Evolutionary conservation across 2,329 filamentous ascomycete species (phyloP).

Genomic region (Penicillium hesseltinei): DNA sequence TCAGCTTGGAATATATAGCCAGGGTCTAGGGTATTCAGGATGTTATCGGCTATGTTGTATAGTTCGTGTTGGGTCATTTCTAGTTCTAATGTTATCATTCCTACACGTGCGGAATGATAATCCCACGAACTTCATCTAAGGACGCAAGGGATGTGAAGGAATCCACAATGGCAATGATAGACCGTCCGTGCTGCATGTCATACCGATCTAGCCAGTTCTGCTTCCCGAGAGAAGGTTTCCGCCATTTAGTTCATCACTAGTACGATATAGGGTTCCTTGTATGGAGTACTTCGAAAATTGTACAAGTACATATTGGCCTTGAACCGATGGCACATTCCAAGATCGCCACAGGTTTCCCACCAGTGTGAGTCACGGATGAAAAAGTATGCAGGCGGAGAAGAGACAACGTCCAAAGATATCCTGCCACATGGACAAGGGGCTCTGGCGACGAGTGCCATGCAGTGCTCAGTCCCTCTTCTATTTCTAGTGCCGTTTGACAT

Average conservation of each 20-base stretch:
- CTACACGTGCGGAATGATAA: slow-evolving; percentile 14
- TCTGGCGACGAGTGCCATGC: slow-evolving; percentile 7
- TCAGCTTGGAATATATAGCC: neutral
- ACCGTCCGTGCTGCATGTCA: slow-evolving; percentile 25
- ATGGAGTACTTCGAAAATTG: neutral
- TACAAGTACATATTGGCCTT: neutral
- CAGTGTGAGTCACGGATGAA: slow-evolving; percentile 4
- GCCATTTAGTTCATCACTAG: neutral
- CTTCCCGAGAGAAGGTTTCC: neutral
- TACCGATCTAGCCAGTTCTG: slow-evolving; percentile 15
- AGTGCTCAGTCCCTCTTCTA: slow-evolving; percentile 10
- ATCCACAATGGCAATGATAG: slow-evolving; percentile 14
- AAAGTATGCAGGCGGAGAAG: slow-evolving; percentile 8
- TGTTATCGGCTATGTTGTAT: neutral
- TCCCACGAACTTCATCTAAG: neutral
- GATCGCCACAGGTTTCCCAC: neutral
- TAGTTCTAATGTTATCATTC: neutral
- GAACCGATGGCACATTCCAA: neutral
- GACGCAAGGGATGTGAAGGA: slow-evolving; percentile 21
- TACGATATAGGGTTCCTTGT: neutral
- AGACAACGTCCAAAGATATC: slow-evolving; percentile 15
- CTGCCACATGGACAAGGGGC: slow-evolving; percentile 18
- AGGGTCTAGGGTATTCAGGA: neutral
- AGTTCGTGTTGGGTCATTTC: neutral
- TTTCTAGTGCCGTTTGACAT: slow-evolving; percentile 11